phyloP scores from a whole-genome alignment of 495 filamentous ascomycete genomes.

The Rusavskia elegans region DNA sequence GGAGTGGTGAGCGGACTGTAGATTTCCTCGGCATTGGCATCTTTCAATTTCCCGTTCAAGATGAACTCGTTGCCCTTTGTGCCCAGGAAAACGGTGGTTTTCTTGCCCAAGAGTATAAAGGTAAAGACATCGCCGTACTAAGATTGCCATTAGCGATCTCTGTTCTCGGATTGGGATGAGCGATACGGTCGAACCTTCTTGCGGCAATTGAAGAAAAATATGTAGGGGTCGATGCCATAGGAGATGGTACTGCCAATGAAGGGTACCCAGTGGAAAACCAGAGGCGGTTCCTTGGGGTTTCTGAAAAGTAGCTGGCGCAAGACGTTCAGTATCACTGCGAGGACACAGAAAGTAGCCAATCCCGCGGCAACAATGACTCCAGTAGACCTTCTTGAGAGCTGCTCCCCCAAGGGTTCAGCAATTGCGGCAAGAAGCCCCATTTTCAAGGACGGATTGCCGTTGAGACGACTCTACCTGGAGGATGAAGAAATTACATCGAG shows the following conservation, averaged over 20 bases:
- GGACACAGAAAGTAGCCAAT: constrained; percentile 17
- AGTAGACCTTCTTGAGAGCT: constrained; percentile 9
- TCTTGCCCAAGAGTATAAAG: constrained; percentile 59
- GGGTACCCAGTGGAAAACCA: constrained; percentile 78
- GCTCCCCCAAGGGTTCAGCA: constrained; percentile 11
- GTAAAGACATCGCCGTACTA: constrained; percentile 73
- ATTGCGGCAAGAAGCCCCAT: constrained; percentile 22
- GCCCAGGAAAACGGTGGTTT: constrained; percentile 62
- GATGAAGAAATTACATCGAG: no score
- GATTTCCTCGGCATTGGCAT: constrained; percentile 70
- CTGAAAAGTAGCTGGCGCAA: constrained; percentile 50
- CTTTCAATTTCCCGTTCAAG: constrained; percentile 66
- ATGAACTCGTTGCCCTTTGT: constrained; percentile 76
- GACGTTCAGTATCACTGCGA: constrained; percentile 49
- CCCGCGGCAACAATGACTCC: constrained; percentile 8
- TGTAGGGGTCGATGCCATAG: constrained; percentile 75
- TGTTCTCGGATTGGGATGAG: no score
- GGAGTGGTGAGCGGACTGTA: constrained; percentile 71
- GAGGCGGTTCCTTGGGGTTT: constrained; percentile 57
- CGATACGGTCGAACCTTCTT: constrained; percentile 37
- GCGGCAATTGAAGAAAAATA: constrained; percentile 57
- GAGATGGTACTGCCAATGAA: constrained; percentile 62
- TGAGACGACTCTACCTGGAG: no score
- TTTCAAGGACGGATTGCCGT: neutral
- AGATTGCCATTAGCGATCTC: neutral